phyloP scores from a whole-genome alignment of 129 eudicot genomes.

The Erigeron canadensis region DNA sequence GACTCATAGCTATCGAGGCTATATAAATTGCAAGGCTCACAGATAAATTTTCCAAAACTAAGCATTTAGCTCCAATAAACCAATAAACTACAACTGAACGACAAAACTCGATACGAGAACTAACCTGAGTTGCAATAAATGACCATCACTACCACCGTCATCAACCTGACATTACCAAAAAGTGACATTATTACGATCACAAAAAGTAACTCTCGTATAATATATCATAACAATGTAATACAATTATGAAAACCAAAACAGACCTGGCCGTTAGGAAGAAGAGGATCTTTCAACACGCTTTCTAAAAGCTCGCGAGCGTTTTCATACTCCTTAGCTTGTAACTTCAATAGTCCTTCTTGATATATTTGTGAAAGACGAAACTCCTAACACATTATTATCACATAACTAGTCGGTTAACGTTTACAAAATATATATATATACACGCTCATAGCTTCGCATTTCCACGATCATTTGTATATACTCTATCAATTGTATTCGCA shows the following conservation, averaged over 20 bases:
- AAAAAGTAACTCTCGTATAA: too few relatives aligned
- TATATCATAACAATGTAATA: too few relatives aligned
- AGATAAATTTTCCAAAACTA: constrained; percentile 2
- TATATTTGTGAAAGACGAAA: constrained; percentile 85
- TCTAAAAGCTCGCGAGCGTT: constrained; percentile 90
- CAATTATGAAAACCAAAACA: background rate
- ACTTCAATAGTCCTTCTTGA: constrained; percentile 85
- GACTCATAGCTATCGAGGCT: background rate
- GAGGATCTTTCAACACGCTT: constrained; percentile 66
- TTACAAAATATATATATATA: background rate
- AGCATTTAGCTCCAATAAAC: constrained; percentile 13
- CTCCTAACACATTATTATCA: constrained; percentile 49
- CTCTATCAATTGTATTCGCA: too few relatives aligned
- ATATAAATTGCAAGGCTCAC: background rate
- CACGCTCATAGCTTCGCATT: too few relatives aligned
- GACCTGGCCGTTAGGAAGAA: constrained; percentile 80
- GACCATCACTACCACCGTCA: constrained; percentile 73
- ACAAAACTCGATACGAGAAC: background rate
- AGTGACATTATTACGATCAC: background rate
- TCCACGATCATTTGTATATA: too few relatives aligned
- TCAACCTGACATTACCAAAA: constrained; percentile 51
- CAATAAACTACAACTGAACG: constrained; percentile 22
- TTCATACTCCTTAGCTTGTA: constrained; percentile 76
- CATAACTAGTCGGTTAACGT: constrained; percentile 8
- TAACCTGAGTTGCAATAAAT: constrained; percentile 88